Base-by-base conservation (phyloP, 164 flowering plant genomes). In the Piper longum region DNA sequence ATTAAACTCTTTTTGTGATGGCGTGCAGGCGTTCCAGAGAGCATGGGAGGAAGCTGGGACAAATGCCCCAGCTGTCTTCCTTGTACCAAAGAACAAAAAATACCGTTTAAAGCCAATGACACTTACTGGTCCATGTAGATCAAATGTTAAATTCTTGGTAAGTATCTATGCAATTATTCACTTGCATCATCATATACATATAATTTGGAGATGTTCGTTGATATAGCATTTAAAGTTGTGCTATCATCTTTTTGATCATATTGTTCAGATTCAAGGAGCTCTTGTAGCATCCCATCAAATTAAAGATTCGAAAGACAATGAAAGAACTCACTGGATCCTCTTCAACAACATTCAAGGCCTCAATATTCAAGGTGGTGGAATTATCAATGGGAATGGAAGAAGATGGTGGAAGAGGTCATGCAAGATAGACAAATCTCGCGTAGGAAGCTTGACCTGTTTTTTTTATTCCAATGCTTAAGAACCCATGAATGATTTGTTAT, bases 41-140 rank as follows among this genome's bases (percentile, higher is more conserved):
- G 91, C 96, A 16, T 88, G 96, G 96, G 45, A 75, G 43, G 70
- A 59, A 63, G 95, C 88, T 41, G 89, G 98, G 62, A 73, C 83
- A 13, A 69, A 79, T 3, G 41, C 62, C 8, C 45, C 69, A 51
- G 74, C 77, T 52, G 73, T 74, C 62, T 66, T 89, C 43, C 66
- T 77, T 56, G 87, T 89, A 19, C 90, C 96, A 0, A 7, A 66
- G 45, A 69, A 62, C 65, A 83, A 76, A 61, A 80, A 36, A 5
- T 91, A 83, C 73, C 81, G 71, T 71, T 74, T 91, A 14, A 80
- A 76, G 61, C 89, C 83, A 16, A 71, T 79, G 17, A 83, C 57
- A 52, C 84, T 89, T 68, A 70, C 75, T 18, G 96, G 98, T 41
- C 98, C 95, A 43, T 91, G 98, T 85, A 82, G 74, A 59, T 76